Conservation (phyloP, 306 rosid genomes). For the Astragalus membranaceus region DNA sequence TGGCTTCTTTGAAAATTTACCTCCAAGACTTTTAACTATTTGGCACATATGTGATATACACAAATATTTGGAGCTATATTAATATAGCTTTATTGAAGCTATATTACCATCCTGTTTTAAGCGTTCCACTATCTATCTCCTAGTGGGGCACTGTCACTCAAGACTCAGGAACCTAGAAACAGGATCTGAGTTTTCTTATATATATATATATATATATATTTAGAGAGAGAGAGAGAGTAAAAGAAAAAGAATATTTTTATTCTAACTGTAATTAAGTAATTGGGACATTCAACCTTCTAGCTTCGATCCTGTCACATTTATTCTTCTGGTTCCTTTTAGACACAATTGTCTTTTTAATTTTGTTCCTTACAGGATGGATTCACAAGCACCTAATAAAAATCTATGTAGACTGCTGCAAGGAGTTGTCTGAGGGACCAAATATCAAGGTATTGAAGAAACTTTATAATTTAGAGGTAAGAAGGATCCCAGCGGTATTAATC, state of each 20-base stretch:
- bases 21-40: not conserved
- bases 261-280: not conserved
- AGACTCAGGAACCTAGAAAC: not conserved
- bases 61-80: not conserved
- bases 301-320: not conserved
- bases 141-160: not conserved
- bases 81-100: constrained; percentile 12
- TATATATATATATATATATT: too few species aligned
- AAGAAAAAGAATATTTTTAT: not conserved
- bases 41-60: not conserved
- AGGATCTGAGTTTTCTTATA: not conserved
- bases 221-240: not conserved
- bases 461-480: constrained; percentile 77
- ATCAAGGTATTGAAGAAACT: constrained; percentile 74
- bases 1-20: not conserved
- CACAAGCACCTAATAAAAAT: constrained; percentile 77
- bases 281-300: not conserved
- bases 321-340: not conserved
- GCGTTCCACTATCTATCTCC: constrained; percentile 1
- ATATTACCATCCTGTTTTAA: not conserved
- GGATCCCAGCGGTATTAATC: constrained; percentile 3
- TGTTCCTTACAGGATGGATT: constrained; percentile 58
- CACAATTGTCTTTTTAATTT: not conserved
- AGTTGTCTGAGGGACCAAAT: constrained; percentile 62
- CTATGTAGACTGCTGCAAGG: constrained; percentile 66